A percentile compares a stretch with the other conserved stretches of the same genome.
phyloP scores from a whole-genome alignment of 2,329 filamentous ascomycete species.

The Coniochaeta prunicola region DNA sequence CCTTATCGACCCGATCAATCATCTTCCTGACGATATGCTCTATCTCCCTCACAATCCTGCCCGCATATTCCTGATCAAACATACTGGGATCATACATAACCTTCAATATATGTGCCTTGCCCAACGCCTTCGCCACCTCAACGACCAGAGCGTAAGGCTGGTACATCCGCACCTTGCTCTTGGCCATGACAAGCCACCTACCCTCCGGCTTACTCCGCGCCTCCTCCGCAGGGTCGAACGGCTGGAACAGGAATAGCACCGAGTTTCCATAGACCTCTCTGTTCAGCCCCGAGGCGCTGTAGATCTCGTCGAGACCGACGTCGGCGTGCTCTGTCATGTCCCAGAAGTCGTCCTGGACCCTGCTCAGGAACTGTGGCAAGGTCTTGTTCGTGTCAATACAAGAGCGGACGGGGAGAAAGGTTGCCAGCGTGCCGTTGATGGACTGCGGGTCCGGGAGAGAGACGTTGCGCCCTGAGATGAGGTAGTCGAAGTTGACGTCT shows the following conservation, averaged over 20 bases:
- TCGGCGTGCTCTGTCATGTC: conserved; percentile 6
- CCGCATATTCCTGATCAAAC: conserved; percentile 3
- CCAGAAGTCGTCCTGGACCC: conserved; percentile 7
- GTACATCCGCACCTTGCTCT: conserved; percentile 11
- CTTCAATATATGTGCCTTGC: conserved; percentile 8
- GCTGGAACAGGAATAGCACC: conserved; percentile 6
- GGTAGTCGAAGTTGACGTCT: conserved; percentile 25
- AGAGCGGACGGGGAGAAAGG: conserved; percentile 27
- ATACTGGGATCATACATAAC: conserved; percentile 9
- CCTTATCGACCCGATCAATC: neutral
- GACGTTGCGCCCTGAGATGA: conserved; percentile 29
- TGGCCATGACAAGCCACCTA: conserved; percentile 13
- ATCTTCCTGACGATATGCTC: conserved; percentile 5
- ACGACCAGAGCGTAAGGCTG: conserved; percentile 11
- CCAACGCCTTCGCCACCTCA: conserved; percentile 9
- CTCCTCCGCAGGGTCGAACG: conserved; percentile 5
- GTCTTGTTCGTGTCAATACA: neutral
- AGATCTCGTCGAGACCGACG: conserved; percentile 6
- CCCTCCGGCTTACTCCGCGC: conserved; percentile 3
- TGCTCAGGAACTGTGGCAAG: neutral
- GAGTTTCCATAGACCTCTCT: neutral
- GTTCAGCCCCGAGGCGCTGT: neutral
- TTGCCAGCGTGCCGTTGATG: conserved; percentile 28
- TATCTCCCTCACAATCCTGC: conserved; percentile 2
- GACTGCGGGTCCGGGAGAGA: conserved; percentile 23